Evolutionary conservation across 208 protist species (phyloP).

Genomic region (Trypanosoma cruzi): DNA sequence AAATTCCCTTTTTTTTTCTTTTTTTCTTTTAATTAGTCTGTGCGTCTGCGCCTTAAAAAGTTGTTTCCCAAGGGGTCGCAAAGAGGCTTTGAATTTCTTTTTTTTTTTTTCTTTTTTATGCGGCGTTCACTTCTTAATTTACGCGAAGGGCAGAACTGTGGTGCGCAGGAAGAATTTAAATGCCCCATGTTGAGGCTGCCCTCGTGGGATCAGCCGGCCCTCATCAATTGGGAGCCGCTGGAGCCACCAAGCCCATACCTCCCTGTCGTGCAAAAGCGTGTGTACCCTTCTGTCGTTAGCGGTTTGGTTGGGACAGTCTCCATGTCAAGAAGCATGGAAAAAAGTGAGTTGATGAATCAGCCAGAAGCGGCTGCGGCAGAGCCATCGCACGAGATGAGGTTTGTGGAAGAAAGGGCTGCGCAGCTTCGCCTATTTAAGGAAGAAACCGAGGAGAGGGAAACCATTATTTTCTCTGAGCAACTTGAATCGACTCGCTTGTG

Average conservation of each 20-base stretch:
- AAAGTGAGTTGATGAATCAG: background rate
- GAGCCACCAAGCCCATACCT: constrained; percentile 74
- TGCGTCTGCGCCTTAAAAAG: background rate
- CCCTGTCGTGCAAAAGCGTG: constrained; percentile 21
- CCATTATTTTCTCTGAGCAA: constrained; percentile 40
- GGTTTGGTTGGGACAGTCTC: constrained; percentile 18
- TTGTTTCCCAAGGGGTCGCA: background rate
- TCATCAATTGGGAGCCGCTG: constrained; percentile 30
- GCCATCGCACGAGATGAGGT: background rate
- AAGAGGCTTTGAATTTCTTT: background rate
- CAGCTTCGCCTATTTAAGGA: constrained; percentile 24
- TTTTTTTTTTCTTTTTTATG: background rate
- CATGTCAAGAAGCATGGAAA: background rate
- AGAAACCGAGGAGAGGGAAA: constrained; percentile 32
- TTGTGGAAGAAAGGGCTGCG: constrained; percentile 23
- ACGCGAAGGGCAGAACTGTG: background rate
- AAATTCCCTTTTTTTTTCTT: constrained; percentile 24
- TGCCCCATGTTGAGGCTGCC: constrained; percentile 7
- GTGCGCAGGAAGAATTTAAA: background rate
- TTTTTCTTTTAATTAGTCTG: constrained; percentile 13
- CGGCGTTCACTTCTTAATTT: background rate
- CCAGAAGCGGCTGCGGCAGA: background rate
- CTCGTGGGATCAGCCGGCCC: constrained; percentile 21
- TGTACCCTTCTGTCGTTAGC: constrained; percentile 32
- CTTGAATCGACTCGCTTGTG: constrained; percentile 32